Conservation (phyloP, 495 filamentous ascomycete genomes). For the Cladorrhinum samala region DNA sequence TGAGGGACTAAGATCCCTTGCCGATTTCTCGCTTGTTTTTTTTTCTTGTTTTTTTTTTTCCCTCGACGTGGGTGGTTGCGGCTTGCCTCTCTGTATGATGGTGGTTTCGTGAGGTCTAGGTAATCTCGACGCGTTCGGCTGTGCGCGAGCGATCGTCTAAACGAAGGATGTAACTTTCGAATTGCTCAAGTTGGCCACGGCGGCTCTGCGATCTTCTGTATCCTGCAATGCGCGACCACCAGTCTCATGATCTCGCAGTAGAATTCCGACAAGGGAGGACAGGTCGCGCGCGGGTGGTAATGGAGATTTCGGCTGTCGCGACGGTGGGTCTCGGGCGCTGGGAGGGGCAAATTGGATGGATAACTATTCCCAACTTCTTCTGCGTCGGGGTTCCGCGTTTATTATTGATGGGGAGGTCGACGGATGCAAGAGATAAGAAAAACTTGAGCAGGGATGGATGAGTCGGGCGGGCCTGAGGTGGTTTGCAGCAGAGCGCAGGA, state of each 20-base stretch:
- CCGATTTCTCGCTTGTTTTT: too few species aligned
- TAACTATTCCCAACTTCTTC: background rate
- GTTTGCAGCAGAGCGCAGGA: too few species aligned
- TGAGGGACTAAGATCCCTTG: too few species aligned
- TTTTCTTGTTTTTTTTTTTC: too few species aligned
- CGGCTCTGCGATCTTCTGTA: slow-evolving; percentile 15
- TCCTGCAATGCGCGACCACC: slow-evolving; percentile 7
- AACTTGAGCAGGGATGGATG: background rate
- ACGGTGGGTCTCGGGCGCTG: slow-evolving; percentile 2
- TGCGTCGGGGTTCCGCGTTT: background rate
- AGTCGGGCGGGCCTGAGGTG: too few species aligned
- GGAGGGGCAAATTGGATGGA: slow-evolving; percentile 10
- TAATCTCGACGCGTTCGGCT: too few species aligned
- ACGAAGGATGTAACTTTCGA: too few species aligned
- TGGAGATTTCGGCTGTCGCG: slow-evolving; percentile 6
- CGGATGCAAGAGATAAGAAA: background rate
- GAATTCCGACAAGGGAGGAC: background rate
- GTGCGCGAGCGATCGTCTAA: too few species aligned
- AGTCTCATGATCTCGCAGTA: slow-evolving; percentile 25
- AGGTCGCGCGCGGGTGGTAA: slow-evolving; percentile 1
- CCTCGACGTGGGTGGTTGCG: too few species aligned
- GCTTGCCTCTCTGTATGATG: too few species aligned
- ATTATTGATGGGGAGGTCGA: background rate
- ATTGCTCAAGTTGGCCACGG: slow-evolving; percentile 21
- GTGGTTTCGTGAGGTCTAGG: too few species aligned